Evolutionary conservation across 257 asterid genomes (phyloP).

Genomic region (Scutellaria baicalensis): DNA sequence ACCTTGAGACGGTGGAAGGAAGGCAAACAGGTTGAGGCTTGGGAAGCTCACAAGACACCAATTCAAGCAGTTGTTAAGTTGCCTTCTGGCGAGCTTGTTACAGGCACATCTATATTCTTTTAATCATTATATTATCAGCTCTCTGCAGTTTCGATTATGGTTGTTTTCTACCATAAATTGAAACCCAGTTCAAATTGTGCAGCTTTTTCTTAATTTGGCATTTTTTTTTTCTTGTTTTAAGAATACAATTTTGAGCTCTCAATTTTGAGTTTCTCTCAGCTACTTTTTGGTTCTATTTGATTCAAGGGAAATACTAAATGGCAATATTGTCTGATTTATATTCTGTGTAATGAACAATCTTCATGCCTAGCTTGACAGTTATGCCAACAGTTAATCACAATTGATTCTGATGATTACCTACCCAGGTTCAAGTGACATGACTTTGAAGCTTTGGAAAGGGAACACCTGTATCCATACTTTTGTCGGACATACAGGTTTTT

Average conservation of each 20-base stretch:
- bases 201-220: neutral
- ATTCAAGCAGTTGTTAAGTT: slow-evolving; percentile 74
- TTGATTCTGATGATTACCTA: slow-evolving; percentile 21
- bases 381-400: neutral
- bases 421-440: slow-evolving; percentile 89
- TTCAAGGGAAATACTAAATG: neutral
- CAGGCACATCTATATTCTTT: slow-evolving; percentile 43
- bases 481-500: slow-evolving; percentile 81
- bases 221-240: neutral
- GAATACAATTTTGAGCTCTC: neutral
- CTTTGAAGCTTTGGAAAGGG: slow-evolving; percentile 94
- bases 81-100: slow-evolving; percentile 89
- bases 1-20: slow-evolving; percentile 89
- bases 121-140: neutral
- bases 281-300: neutral
- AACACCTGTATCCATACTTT: slow-evolving; percentile 63
- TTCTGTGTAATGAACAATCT: neutral
- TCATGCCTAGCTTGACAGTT: slow-evolving; percentile 3
- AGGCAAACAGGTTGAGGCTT: slow-evolving; percentile 63
- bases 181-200: neutral
- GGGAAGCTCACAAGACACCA: slow-evolving; percentile 88
- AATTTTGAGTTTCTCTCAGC: neutral
- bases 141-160: neutral
- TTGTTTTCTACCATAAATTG: neutral
- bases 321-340: neutral